phyloP scores from a whole-genome alignment of 2,329 filamentous ascomycete genomes.

The Aspergillus sp. region DNA sequence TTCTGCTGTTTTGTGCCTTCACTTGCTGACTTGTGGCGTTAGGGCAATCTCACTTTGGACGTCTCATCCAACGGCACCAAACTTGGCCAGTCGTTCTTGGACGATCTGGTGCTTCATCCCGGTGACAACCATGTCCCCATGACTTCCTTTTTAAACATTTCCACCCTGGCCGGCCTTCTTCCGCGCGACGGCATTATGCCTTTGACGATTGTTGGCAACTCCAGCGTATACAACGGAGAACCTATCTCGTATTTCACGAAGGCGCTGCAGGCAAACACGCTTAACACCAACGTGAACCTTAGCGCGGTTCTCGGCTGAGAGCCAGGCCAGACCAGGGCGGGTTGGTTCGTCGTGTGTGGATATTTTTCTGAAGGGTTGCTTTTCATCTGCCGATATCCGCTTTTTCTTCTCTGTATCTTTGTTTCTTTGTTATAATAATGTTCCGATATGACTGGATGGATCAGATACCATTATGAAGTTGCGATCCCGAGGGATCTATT shows the following conservation, averaged over 20 bases:
- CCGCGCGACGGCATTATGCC: conserved; percentile 48
- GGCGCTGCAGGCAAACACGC: conserved; percentile 49
- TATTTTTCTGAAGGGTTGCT: not conserved
- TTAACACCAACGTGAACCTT: conserved; percentile 48
- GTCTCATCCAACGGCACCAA: conserved; percentile 48
- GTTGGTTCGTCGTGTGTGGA: not conserved
- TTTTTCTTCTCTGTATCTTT: not conserved
- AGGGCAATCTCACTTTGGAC: conserved; percentile 58
- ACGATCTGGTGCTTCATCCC: conserved; percentile 53
- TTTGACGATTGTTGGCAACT: conserved; percentile 52
- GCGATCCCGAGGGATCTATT: conserved; percentile 1
- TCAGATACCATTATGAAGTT: conserved; percentile 6
- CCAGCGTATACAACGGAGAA: conserved; percentile 49
- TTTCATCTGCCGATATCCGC: not conserved
- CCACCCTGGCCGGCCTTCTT: conserved; percentile 24
- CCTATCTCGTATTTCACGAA: conserved; percentile 55
- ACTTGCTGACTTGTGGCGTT: conserved; percentile 6
- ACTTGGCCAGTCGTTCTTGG: conserved; percentile 53
- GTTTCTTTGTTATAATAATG: not conserved
- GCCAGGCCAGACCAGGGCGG: not conserved
- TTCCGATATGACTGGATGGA: conserved; percentile 1
- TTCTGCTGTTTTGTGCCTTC: not conserved
- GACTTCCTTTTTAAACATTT: conserved; percentile 50
- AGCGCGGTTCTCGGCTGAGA: conserved; percentile 2
- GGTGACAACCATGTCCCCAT: conserved; percentile 56